Conservation (phyloP, 2,329 filamentous ascomycete species). For the Dendrostoma leiphaemia region DNA sequence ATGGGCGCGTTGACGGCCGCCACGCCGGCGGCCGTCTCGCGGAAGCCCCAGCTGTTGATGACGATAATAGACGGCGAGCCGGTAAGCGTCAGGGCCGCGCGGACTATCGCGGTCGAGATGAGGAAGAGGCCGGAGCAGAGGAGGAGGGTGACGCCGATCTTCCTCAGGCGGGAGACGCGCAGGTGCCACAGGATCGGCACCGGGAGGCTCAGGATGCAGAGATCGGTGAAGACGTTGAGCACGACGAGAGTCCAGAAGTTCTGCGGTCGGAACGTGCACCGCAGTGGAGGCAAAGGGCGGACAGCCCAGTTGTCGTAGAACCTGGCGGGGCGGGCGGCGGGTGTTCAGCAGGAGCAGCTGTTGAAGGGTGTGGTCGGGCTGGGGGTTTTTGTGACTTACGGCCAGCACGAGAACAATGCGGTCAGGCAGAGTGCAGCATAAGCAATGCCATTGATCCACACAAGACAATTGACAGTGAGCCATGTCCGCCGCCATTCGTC, state of each 20-base stretch:
- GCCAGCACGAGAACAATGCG: constrained; percentile 4
- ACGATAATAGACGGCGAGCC: constrained; percentile 25
- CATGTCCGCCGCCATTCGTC: constrained; percentile 18
- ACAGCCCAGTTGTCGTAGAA: constrained; percentile 25
- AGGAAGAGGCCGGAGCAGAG: constrained; percentile 27
- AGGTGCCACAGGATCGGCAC: constrained; percentile 26
- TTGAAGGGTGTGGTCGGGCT: background rate
- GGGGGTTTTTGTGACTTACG: background rate
- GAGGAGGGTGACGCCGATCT: constrained; percentile 20
- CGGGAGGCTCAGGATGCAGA: constrained; percentile 25
- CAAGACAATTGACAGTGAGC: constrained; percentile 19
- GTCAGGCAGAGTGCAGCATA: constrained; percentile 18
- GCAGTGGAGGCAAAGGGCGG: constrained; percentile 19
- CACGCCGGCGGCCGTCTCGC: constrained; percentile 24
- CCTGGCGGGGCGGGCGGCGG: background rate
- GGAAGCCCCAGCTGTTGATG: constrained; percentile 24
- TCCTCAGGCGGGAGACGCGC: constrained; percentile 17
- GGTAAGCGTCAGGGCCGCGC: constrained; percentile 22
- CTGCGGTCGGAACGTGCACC: constrained; percentile 10
- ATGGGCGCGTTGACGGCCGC: constrained; percentile 22
- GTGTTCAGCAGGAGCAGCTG: background rate
- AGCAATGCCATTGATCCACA: constrained; percentile 22
- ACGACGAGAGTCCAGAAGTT: constrained; percentile 18
- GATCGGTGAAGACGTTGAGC: constrained; percentile 26
- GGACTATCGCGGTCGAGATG: constrained; percentile 26